phyloP scores from a whole-genome alignment of 202 grass and related monocot species.

The Panicum hallii region DNA sequence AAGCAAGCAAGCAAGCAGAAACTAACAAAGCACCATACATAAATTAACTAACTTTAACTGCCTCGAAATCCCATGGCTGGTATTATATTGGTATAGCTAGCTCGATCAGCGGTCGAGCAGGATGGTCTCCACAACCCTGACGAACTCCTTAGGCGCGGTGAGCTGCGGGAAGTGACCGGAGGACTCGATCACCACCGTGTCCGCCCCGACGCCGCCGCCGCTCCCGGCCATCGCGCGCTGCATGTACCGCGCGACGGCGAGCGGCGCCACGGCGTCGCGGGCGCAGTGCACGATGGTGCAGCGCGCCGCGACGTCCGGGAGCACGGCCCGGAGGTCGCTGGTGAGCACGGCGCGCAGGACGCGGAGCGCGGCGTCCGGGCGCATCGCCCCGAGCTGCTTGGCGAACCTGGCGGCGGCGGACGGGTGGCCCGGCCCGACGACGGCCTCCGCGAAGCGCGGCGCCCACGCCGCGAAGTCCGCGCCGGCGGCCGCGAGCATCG shows the following conservation, averaged over 20 bases:
- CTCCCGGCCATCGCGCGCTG: constrained; percentile 38
- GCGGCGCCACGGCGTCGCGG: constrained; percentile 51
- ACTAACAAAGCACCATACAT: not conserved
- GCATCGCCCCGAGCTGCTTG: constrained; percentile 56
- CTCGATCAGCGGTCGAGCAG: constrained; percentile 33
- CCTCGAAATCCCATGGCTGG: constrained; percentile 3
- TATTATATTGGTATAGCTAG: not conserved
- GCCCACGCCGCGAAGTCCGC: constrained; percentile 56
- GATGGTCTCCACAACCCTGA: constrained; percentile 48
- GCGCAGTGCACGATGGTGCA: constrained; percentile 67
- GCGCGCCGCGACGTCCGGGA: constrained; percentile 46
- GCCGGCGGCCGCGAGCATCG: constrained; percentile 44
- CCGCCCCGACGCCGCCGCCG: constrained; percentile 4
- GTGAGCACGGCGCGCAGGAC: constrained; percentile 60
- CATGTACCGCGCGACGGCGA: constrained; percentile 61
- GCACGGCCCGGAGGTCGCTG: constrained; percentile 47
- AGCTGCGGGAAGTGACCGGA: constrained; percentile 68
- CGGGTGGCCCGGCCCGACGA: constrained; percentile 43
- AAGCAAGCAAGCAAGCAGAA: constrained; percentile 1
- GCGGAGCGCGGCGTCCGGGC: constrained; percentile 43
- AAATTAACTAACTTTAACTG: not conserved
- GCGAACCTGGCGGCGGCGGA: constrained; percentile 22
- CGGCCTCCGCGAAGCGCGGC: constrained; percentile 42
- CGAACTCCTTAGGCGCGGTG: constrained; percentile 51
- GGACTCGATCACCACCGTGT: constrained; percentile 44